Base-by-base conservation (phyloP, 805 yeast genomes). In the Saturnispora hagleri region DNA sequence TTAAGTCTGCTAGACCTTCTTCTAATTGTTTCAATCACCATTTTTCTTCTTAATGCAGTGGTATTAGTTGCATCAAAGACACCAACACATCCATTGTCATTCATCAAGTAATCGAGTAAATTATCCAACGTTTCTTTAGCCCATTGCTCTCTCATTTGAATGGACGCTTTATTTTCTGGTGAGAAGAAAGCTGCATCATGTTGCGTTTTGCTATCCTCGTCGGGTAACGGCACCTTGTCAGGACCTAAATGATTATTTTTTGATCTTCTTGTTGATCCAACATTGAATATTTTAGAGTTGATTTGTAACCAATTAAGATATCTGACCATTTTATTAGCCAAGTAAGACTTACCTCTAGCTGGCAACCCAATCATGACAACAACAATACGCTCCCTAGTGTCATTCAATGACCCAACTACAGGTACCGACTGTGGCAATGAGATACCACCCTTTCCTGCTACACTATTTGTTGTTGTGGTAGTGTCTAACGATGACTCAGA, bases 341-440 rank as follows among this genome's bases (percentile, higher is more conserved):
- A 81, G 65, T 90, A 93, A 1, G 95, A 86, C 66, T 91, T 91
- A 3, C 99, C 99, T 51, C 97, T 74, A 0, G 97, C 97, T 0
- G 98, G 98, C 13, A 85, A 67, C 0, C 99, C 99, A 15, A 91
- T 97, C 98, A 91, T 91, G 18, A 93, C 95, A 53, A 91, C 88
- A 15, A 91, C 95, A 50, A 91, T 74, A 62, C 89, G 86, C 13
- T 89, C 97, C 48, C 71, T 58, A 60, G 76, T 72, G 17, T 59
- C 58, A 1, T 81, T 80, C 34, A 80, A 79, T 33, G 73, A 71
- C 4, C 88, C 88, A 63, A 95, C 93, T 0, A 89, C 80, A 3
- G 79, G 78, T 55, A 86, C 81, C 1, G 90, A 82, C 27, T 43
- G 27, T 10, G 55, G 47, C 47, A 85, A 78, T 0, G 97, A 20